These are phyloP conservation scores for Plasmodium malariae DNA, from an alignment of 169 alveolate species.

Conservation along the genomic window DNA sequence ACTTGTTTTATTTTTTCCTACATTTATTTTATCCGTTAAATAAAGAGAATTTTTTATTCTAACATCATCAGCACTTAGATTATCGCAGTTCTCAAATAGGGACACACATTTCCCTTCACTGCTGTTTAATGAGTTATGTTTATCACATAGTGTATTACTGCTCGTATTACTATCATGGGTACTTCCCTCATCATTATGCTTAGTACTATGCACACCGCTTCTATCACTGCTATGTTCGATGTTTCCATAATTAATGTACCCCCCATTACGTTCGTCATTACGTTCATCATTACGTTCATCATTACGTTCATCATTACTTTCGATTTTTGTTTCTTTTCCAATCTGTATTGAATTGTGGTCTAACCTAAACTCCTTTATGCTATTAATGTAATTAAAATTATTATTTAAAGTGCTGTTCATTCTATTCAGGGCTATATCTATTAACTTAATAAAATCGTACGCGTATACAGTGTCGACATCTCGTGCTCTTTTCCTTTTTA, in stretches of 20 bases:
- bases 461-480: constrained; percentile 70
- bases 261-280: no score
- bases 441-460: constrained; percentile 56
- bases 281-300: neutral
- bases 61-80: constrained; percentile 23
- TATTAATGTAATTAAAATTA: constrained; percentile 36
- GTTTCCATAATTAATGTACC: no score
- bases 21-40: constrained; percentile 25
- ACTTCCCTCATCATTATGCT: no score
- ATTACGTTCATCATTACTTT: neutral
- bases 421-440: constrained; percentile 49
- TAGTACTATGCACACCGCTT: neutral
- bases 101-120: neutral
- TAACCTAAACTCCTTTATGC: constrained; percentile 50
- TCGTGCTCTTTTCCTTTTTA: constrained; percentile 70
- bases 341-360: neutral
- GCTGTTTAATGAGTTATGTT: neutral
- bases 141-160: neutral
- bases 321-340: neutral
- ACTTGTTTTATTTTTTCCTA: constrained; percentile 67
- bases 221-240: neutral
- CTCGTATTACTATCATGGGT: neutral
- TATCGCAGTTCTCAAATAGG: constrained; percentile 26
- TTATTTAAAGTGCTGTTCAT: neutral
- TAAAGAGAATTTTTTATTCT: constrained; percentile 39